Conservation (phyloP, 768 basidiomycete genomes). For the Boletus pseudo-olivaceus region DNA sequence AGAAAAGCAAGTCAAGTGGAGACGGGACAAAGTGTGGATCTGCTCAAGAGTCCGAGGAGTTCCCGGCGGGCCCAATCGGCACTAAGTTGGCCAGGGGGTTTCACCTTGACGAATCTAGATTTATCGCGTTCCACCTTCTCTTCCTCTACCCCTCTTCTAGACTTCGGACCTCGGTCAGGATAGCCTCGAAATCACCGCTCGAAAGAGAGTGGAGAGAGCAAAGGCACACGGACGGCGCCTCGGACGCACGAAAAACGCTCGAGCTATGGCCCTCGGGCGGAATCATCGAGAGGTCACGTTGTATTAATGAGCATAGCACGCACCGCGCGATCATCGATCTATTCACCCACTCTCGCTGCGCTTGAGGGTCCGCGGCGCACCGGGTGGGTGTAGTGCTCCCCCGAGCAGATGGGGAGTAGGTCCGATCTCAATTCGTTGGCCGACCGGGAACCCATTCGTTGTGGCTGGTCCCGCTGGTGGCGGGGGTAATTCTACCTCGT, state of each 20-base stretch:
- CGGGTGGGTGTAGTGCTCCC: not conserved
- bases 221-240: not conserved
- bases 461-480: not conserved
- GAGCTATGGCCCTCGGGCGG: not conserved
- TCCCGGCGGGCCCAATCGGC: not conserved
- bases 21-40: not conserved
- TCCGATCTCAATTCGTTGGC: too few relatives aligned
- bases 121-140: not conserved
- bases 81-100: not conserved
- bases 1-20: not conserved
- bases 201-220: not conserved
- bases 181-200: not conserved
- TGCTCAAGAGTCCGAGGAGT: slow-evolving; percentile 1
- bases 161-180: not conserved
- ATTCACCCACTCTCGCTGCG: not conserved
- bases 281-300: not conserved
- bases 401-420: not conserved
- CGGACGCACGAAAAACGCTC: not conserved
- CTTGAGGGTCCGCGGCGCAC: not conserved
- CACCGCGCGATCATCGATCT: too few relatives aligned
- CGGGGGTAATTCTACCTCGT: not conserved
- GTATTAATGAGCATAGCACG: too few relatives aligned
- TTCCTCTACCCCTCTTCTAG: not conserved
- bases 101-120: not conserved
- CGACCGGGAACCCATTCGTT: not conserved